A percentile compares a stretch with the other conserved stretches of the same genome.
These are phyloP conservation scores for Ailanthus altissimus DNA, from an alignment of 345 rosid genomes.

Conservation along the genomic window DNA sequence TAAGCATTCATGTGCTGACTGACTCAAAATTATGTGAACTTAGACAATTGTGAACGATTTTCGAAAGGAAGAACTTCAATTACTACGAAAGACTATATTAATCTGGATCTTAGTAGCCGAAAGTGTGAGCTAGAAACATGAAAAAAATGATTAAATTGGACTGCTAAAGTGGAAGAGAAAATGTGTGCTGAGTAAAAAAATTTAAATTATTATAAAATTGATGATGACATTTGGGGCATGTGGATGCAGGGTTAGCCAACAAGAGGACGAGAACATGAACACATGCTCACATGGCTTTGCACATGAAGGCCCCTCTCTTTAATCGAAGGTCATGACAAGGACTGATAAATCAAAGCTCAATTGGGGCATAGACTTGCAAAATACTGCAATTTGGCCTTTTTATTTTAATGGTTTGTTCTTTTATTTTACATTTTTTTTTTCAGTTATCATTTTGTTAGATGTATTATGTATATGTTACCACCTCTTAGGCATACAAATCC, in stretches of 20 bases:
- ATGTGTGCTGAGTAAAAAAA: neutral
- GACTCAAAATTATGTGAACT: neutral
- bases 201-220: neutral
- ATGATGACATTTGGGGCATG: slow-evolving; percentile 22
- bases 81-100: no score
- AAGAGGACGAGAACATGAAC: slow-evolving; percentile 36
- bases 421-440: neutral
- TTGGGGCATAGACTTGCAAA: neutral
- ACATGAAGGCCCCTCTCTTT: slow-evolving; percentile 34
- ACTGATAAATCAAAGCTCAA: neutral
- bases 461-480: slow-evolving; percentile 1
- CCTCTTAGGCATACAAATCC: slow-evolving; percentile 11
- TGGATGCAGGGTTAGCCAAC: slow-evolving; percentile 17
- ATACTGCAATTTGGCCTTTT: slow-evolving; percentile 3
- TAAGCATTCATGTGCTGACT: slow-evolving; percentile 8
- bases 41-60: neutral
- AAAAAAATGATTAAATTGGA: neutral
- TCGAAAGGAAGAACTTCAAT: no score
- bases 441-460: no score
- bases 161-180: neutral
- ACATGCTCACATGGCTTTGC: slow-evolving; percentile 62
- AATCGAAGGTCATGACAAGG: slow-evolving; percentile 20
- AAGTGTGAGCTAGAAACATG: neutral
- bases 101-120: neutral
- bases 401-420: neutral